phyloP scores from a whole-genome alignment of 1,284 basidiomycete genomes.

The Rugosomyces carneus region DNA sequence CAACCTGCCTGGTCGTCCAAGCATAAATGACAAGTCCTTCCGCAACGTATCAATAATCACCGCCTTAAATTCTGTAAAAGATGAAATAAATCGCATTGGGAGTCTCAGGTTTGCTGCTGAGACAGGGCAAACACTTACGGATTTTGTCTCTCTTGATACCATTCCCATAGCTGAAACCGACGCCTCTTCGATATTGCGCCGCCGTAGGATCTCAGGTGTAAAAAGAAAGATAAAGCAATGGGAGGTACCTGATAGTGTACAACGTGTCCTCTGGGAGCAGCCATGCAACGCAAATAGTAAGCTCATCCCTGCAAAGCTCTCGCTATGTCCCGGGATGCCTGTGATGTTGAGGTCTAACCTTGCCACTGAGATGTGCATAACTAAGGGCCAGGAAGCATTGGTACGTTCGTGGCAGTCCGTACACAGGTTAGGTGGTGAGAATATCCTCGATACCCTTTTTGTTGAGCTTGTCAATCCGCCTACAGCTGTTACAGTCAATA shows the following conservation, averaged over 20 bases:
- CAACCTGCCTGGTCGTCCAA: not conserved
- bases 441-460: conserved; percentile 30
- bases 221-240: too few species aligned
- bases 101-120: conserved; percentile 23
- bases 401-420: conserved; percentile 20
- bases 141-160: conserved; percentile 19
- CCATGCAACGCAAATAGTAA: not conserved
- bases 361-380: conserved; percentile 26
- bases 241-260: not conserved
- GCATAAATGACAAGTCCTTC: conserved; percentile 19
- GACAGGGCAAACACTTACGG: conserved; percentile 15
- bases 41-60: conserved; percentile 29
- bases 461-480: conserved; percentile 25
- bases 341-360: conserved; percentile 26
- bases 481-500: conserved; percentile 22
- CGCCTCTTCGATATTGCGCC: too few species aligned
- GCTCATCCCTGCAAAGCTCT: conserved; percentile 20
- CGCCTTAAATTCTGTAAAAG: conserved; percentile 24
- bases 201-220: too few species aligned
- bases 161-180: not conserved
- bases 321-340: conserved; percentile 27
- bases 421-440: conserved; percentile 7
- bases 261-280: not conserved
- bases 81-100: conserved; percentile 14
- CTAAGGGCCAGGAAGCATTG: conserved; percentile 27